Conservation (phyloP, 345 rosid genomes). For the Populus nigra region DNA sequence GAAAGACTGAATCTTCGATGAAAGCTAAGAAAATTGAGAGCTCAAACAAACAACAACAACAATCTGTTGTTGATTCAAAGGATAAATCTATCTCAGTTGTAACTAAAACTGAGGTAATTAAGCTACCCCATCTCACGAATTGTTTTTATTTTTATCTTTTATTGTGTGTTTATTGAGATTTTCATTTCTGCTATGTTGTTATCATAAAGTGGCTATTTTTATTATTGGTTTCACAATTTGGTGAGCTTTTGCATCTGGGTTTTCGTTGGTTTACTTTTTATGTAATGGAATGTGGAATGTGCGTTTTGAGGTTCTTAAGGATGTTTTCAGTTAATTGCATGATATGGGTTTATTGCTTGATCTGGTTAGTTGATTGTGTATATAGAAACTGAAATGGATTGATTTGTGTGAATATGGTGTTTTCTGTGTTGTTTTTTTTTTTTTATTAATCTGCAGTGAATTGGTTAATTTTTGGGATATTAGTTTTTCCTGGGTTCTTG, state of each 20-base stretch:
- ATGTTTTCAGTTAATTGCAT: not conserved
- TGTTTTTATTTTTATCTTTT: not conserved
- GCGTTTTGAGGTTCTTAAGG: not conserved
- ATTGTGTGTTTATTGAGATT: not conserved
- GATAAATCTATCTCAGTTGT: constrained; percentile 42
- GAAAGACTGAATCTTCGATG: constrained; percentile 33
- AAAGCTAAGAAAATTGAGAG: constrained; percentile 51
- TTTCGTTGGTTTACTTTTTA: not conserved
- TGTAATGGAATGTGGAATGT: not conserved
- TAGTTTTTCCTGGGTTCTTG: not conserved
- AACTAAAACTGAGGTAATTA: constrained; percentile 53
- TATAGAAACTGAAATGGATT: not conserved
- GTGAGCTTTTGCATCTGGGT: not conserved
- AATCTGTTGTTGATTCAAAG: constrained; percentile 33
- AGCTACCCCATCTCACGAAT: constrained; percentile 2
- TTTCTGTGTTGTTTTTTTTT: not conserved
- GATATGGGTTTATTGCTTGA: not conserved
- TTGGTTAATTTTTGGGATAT: constrained; percentile 4
- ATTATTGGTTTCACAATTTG: not conserved
- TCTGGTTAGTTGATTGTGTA: not conserved
- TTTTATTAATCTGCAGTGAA: not conserved
- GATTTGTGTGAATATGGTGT: constrained; percentile 4
- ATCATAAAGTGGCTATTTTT: not conserved
- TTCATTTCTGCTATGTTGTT: not conserved
- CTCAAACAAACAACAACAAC: constrained; percentile 40